Evolutionary conservation across 2,329 filamentous ascomycete species (phyloP), one percentile per base, ranked within the genome.

Genomic region (Venturiaceae sp.): DNA sequence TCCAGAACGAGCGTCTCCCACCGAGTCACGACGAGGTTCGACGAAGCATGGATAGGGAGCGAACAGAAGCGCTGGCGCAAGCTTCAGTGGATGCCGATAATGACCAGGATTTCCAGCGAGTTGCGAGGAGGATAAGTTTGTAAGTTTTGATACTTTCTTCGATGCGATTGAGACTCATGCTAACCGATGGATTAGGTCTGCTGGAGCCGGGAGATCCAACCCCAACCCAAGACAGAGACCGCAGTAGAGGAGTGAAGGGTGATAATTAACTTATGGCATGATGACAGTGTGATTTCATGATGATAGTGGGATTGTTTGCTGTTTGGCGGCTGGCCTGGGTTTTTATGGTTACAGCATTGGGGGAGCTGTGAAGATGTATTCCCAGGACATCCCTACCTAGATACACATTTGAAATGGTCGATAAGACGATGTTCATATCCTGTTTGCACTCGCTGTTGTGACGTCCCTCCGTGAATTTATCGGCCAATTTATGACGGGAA

Each of bases 91-190:
- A 96, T 64, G 94, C 94, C 21, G 92, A 96, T 64, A 95, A 96
- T 69, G 94, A 97, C 69, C 84, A 85, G 69, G 88, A 89, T 67
- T 74, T 99, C 68, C 89, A 92, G 66, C 86, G 87, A 62, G 83
- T 99, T 61, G 94, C 91, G 28, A 83, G 94, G 74, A 84, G 92
- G 72, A 87, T 99, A 67, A 96, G 91, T 87, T 95, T 95, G 94
- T 97, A 77, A 89, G 89, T 72, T 54, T 53, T 11, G 13, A 13
- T 16, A 19, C 23, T 33, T n/a, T 32, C 13, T 33, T 36, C 32
- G 9, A 34, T 9, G 21, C 23, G 30, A 21, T 34, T n/a, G 32
- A 39, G 23, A 34, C 16, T 36, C n/a, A 19, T 34, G 34, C 52
- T 53, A 53, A 53, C n/a, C 8, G 3, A 23, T 11, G 23, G 19